Conservation (phyloP, 768 basidiomycete species). For the Multifurca ochricompacta region DNA sequence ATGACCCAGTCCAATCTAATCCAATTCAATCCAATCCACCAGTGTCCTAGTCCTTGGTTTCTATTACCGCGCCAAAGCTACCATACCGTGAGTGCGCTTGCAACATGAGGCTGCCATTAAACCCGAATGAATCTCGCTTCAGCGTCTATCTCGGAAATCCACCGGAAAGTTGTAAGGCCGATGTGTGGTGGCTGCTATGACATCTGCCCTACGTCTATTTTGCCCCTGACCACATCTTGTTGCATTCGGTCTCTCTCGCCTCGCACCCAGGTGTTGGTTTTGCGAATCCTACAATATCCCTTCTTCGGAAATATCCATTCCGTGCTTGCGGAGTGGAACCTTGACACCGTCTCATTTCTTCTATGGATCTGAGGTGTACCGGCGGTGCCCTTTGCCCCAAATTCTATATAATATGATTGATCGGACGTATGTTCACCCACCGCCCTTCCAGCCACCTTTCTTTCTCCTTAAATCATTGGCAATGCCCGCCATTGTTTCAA, state of each 20-base stretch:
- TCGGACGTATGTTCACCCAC: not conserved
- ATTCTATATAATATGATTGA: not conserved
- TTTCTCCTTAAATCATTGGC: not conserved
- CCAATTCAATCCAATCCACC: too few relatives aligned
- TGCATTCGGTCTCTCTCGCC: not conserved
- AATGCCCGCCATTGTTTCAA: constrained; percentile 19
- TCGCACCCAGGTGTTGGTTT: not conserved
- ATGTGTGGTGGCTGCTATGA: not conserved
- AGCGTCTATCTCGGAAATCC: constrained; percentile 2
- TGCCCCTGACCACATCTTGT: not conserved
- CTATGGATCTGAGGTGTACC: not conserved
- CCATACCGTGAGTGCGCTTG: not conserved
- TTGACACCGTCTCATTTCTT: not conserved
- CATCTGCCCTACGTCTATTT: not conserved
- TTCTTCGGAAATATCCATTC: constrained; percentile 10
- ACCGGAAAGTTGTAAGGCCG: constrained; percentile 1
- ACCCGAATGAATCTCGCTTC: constrained; percentile 4
- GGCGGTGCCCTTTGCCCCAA: constrained; percentile 1
- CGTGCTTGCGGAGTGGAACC: not conserved
- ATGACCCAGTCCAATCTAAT: not conserved
- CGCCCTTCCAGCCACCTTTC: not conserved
- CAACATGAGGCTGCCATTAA: not conserved
- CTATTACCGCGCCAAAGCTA: not conserved
- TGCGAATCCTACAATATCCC: not conserved
- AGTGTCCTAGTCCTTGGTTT: not conserved